phyloP scores from a whole-genome alignment of 768 basidiomycete genomes.

The Cubamyces sp. region DNA sequence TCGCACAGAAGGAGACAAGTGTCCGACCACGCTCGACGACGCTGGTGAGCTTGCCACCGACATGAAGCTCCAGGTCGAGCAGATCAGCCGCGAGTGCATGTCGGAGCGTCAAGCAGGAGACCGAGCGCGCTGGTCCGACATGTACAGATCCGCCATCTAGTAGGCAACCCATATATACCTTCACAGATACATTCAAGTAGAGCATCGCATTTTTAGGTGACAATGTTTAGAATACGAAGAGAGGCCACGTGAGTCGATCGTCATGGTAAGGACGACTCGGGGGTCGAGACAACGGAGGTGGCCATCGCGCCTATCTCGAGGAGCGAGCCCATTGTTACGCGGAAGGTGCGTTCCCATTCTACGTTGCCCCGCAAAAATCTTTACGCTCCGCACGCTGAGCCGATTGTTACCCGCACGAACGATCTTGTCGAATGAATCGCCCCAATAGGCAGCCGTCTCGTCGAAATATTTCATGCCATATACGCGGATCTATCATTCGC shows the following conservation, averaged over 20 bases:
- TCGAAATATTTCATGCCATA: constrained; percentile 80
- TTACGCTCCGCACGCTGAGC: constrained; percentile 74
- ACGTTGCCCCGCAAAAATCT: constrained; percentile 62
- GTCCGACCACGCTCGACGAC: no score
- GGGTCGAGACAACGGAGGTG: constrained; percentile 2
- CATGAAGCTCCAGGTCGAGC: no score
- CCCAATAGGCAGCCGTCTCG: constrained; percentile 72
- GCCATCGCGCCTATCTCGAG: constrained; percentile 24
- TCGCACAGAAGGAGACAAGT: constrained; percentile 61
- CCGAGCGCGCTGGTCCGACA: no score
- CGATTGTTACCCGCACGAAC: constrained; percentile 62
- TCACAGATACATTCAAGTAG: no score
- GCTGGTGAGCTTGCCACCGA: no score
- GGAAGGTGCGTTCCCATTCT: constrained; percentile 36
- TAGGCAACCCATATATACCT: no score
- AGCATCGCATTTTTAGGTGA: no score
- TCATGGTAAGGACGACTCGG: constrained; percentile 14
- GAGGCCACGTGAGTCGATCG: no score
- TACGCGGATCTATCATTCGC: constrained; percentile 59
- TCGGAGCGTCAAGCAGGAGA: no score
- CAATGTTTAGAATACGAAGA: no score
- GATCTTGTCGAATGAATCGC: constrained; percentile 60
- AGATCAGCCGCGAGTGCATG: no score
- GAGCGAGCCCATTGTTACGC: constrained; percentile 71
- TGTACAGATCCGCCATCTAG: no score